Evolutionary conservation across 2,329 filamentous ascomycete genomes (phyloP).

Genomic region (Ophiocordyceps polyrhachis-furcata): DNA sequence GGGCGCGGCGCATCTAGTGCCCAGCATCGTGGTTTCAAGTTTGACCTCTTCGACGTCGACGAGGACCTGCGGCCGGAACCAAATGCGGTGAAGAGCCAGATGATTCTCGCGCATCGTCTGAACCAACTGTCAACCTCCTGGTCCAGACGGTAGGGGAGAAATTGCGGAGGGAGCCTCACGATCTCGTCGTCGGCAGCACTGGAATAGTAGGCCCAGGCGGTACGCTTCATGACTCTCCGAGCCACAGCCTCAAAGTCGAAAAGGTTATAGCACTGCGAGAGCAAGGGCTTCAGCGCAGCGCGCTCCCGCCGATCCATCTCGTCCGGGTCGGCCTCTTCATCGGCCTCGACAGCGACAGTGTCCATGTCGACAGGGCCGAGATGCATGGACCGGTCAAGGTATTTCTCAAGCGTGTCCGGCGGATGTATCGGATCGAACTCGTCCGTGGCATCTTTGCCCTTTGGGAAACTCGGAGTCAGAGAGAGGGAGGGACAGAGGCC

Average conservation of each 20-base stretch:
- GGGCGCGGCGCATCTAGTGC: slow-evolving; percentile 63
- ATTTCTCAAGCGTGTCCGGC: slow-evolving; percentile 72
- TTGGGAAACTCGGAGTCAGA: background rate
- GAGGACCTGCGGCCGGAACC: slow-evolving; percentile 83
- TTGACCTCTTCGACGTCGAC: slow-evolving; percentile 81
- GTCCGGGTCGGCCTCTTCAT: slow-evolving; percentile 42
- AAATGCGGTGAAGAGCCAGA: slow-evolving; percentile 84
- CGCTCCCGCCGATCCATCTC: slow-evolving; percentile 51
- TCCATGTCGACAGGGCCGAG: slow-evolving; percentile 77
- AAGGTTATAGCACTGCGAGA: slow-evolving; percentile 83
- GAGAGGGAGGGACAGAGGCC: background rate
- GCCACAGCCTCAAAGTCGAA: slow-evolving; percentile 94
- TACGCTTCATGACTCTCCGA: slow-evolving; percentile 80
- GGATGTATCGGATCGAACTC: slow-evolving; percentile 81
- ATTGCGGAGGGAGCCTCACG: slow-evolving; percentile 6
- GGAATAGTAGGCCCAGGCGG: slow-evolving; percentile 95
- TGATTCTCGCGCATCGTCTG: slow-evolving; percentile 93
- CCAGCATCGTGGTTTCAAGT: slow-evolving; percentile 83
- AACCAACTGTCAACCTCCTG: background rate
- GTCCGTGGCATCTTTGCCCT: slow-evolving; percentile 81
- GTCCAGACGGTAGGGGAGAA: no score
- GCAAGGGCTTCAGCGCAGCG: slow-evolving; percentile 53
- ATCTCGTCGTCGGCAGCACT: slow-evolving; percentile 49
- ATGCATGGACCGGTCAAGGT: slow-evolving; percentile 70
- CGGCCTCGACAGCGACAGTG: slow-evolving; percentile 54